Evolutionary conservation across 306 rosid genomes (phyloP).

Genomic region (Coriaria nepalensis): DNA sequence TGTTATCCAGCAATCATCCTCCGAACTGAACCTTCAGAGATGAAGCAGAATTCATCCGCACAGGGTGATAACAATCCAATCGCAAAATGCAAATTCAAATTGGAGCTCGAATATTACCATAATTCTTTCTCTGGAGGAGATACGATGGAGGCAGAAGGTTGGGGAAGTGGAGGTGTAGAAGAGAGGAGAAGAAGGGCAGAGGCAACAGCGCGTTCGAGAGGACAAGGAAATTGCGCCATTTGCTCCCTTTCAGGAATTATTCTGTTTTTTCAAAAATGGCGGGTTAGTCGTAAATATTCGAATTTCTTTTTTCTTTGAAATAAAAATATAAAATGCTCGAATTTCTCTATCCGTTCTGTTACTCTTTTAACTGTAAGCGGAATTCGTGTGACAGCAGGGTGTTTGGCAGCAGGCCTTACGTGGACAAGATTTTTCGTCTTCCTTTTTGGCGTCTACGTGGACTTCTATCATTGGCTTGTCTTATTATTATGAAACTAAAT

Average conservation of each 20-base stretch:
- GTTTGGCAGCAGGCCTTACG: too few species aligned
- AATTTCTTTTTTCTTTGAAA: conserved; percentile 2
- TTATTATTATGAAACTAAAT: too few species aligned
- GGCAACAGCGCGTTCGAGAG: conserved; percentile 51
- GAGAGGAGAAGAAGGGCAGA: conserved; percentile 73
- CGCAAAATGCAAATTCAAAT: not conserved
- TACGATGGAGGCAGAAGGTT: conserved; percentile 6
- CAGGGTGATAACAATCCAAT: not conserved
- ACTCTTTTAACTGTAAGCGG: too few species aligned
- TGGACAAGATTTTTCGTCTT: too few species aligned
- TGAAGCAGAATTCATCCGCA: conserved; percentile 16
- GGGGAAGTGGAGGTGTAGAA: conserved; percentile 15
- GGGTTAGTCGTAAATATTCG: conserved; percentile 30
- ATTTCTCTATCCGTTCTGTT: too few species aligned
- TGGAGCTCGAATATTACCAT: not conserved
- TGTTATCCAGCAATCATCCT: conserved; percentile 7
- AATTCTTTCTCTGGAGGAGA: conserved; percentile 22
- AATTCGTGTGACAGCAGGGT: too few species aligned
- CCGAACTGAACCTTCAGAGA: conserved; percentile 24
- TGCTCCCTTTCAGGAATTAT: conserved; percentile 4
- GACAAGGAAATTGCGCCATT: conserved; percentile 47
- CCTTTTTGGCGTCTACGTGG: too few species aligned
- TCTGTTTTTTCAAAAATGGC: conserved; percentile 28
- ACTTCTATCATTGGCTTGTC: too few species aligned
- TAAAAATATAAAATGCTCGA: too few species aligned